A percentile compares a stretch with the other conserved stretches of the same genome.
phyloP scores from a whole-genome alignment of 75 land plant genomes.

The Selaginella moellendorffii region DNA sequence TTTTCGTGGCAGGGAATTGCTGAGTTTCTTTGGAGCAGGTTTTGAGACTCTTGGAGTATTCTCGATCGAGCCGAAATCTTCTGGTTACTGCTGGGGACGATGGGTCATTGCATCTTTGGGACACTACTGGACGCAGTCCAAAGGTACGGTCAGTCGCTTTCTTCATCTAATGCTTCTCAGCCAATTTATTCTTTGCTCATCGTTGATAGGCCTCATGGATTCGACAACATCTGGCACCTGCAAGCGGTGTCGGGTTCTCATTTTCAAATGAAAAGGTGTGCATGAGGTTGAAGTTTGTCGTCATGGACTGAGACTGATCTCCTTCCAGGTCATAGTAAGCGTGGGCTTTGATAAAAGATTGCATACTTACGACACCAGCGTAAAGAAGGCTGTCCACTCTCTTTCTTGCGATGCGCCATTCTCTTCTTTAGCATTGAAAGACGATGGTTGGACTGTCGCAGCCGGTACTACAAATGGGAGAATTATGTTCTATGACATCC shows the following conservation, averaged over 20 bases:
- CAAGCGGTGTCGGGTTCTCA: slow-evolving; percentile 75
- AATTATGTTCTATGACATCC: slow-evolving; percentile 89
- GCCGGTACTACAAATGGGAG: slow-evolving; percentile 90
- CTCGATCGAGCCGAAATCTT: slow-evolving; percentile 75
- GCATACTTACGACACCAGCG: slow-evolving; percentile 56
- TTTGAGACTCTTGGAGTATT: slow-evolving; percentile 88
- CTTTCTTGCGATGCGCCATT: slow-evolving; percentile 76
- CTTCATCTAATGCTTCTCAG: not conserved
- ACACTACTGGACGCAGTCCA: slow-evolving; percentile 65
- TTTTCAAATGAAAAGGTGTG: slow-evolving; percentile 85
- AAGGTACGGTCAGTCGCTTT: slow-evolving; percentile 42
- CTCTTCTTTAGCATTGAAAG: slow-evolving; percentile 72
- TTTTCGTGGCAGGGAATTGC: slow-evolving; percentile 3
- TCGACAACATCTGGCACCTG: slow-evolving; percentile 94
- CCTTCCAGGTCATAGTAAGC: slow-evolving; percentile 63
- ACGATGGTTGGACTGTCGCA: slow-evolving; percentile 74
- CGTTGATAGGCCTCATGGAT: slow-evolving; percentile 67
- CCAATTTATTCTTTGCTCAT: too few relatives aligned
- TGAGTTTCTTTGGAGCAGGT: slow-evolving; percentile 44
- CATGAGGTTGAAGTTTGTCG: not conserved
- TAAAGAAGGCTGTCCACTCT: slow-evolving; percentile 48
- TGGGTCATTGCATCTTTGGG: slow-evolving; percentile 90
- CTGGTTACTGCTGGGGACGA: slow-evolving; percentile 93
- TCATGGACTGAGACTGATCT: not conserved
- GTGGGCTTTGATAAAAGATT: slow-evolving; percentile 89